Evolutionary conservation across 139 green algal genomes (phyloP).

Genomic region (Coelastrella sp.): DNA sequence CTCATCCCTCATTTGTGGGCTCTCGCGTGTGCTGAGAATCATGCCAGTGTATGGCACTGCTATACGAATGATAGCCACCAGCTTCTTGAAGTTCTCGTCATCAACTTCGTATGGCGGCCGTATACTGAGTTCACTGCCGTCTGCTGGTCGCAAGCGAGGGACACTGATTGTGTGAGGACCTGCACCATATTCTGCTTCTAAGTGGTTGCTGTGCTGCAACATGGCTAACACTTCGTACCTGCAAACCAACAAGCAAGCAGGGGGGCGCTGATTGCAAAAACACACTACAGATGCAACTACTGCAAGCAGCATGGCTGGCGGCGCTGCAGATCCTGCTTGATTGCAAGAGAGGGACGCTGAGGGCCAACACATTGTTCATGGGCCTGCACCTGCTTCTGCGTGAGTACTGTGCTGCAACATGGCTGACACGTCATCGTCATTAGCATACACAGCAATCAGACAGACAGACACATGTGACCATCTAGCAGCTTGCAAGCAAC

Average conservation of each 20-base stretch:
- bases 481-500: too few species aligned
- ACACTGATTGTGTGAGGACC: conserved; percentile 80
- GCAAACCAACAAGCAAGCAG: not conserved
- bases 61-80: conserved; percentile 79
- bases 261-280: not conserved
- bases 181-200: conserved; percentile 75
- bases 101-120: conserved; percentile 64
- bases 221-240: conserved; percentile 73
- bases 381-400: conserved; percentile 72
- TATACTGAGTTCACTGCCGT: conserved; percentile 70
- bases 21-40: conserved; percentile 79
- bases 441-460: too few species aligned
- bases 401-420: conserved; percentile 78
- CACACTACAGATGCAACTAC: not conserved
- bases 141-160: conserved; percentile 78
- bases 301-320: too few species aligned
- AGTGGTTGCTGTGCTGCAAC: conserved; percentile 78
- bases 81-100: conserved; percentile 79
- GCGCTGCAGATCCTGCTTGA: not conserved
- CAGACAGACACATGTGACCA: too few species aligned
- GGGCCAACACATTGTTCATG: conserved; percentile 65
- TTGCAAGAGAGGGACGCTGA: conserved; percentile 76
- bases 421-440: conserved; percentile 63
- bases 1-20: conserved; percentile 68
- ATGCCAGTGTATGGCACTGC: conserved; percentile 84